Percentiles rank a stretch among this genome's conserved stretches.
phyloP scores from a whole-genome alignment of 1,284 basidiomycete species.

The Cryptococcus sp. region DNA sequence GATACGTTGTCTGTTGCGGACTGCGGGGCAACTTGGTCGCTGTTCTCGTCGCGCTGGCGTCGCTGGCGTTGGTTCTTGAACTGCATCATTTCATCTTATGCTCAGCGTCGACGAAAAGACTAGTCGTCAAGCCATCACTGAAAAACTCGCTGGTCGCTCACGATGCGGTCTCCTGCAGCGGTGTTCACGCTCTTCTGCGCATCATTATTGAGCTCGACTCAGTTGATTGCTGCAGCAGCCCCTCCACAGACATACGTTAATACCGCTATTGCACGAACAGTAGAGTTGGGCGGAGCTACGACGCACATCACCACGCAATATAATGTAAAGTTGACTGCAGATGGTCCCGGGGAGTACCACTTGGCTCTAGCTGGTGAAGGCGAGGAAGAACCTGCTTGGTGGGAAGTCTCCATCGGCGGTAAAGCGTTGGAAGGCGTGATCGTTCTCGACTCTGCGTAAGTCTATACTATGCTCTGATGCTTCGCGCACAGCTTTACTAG shows the following conservation, averaged over 20 bases:
- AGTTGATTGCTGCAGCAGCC: background rate
- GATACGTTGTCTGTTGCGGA: too few species aligned
- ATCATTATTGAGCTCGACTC: slow-evolving; percentile 1
- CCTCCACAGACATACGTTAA: slow-evolving; percentile 67
- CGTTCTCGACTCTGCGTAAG: slow-evolving; percentile 26
- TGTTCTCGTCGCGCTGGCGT: too few species aligned
- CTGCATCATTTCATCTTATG: too few species aligned
- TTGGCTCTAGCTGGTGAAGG: slow-evolving; percentile 69
- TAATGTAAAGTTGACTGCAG: slow-evolving; percentile 70
- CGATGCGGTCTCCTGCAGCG: slow-evolving; percentile 6
- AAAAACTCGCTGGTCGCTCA: background rate
- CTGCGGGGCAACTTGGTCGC: too few species aligned
- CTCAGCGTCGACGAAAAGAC: too few species aligned
- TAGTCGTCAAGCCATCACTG: too few species aligned
- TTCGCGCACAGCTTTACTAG: background rate
- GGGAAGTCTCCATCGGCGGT: slow-evolving; percentile 67
- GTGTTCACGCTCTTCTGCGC: slow-evolving; percentile 10
- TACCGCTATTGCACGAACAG: slow-evolving; percentile 76
- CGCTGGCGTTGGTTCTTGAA: too few species aligned
- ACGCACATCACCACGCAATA: slow-evolving; percentile 85
- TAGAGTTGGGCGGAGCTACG: slow-evolving; percentile 83
- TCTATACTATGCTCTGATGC: background rate
- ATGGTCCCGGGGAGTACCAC: slow-evolving; percentile 65
- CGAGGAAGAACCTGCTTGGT: slow-evolving; percentile 68
- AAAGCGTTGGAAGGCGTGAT: slow-evolving; percentile 57